Base-by-base conservation (phyloP, 306 rosid species). In the Castanea crenata region DNA sequence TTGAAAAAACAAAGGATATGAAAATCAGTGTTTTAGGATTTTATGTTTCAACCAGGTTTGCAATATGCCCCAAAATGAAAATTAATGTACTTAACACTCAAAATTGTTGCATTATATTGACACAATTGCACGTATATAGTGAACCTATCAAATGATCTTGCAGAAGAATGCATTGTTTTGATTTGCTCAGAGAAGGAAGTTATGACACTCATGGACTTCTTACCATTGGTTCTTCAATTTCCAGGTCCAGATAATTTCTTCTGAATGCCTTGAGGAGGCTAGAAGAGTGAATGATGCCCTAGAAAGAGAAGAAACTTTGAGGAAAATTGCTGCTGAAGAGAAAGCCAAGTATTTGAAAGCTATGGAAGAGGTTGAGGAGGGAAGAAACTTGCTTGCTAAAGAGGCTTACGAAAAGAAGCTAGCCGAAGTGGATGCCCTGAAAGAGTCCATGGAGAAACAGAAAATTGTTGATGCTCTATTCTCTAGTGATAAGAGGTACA, bases 391-490 rank as follows among this genome's bases (percentile, higher is more conserved):
- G 80, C 89, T 92, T 35, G 90, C 90, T 54, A 88, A 91, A 76
- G 99, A 92, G 80, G 88, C 94, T 63, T 91, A 90, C 70, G 97
- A 92, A 78, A 90, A 98, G 86, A 90, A 91, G 83, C 58, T 91
- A 29, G 97, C 99, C 4, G 96, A 95, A 81, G 84, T 88, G 79
- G 85, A 83, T 84, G 93, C 93, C 84, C 57, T 81, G 46, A 89
- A 71, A 87, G 97, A 91, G 82, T 90, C 91, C 62, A 51, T 86
- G 18, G 97, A 88, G 89, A 95, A 87, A 81, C 82, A 82, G 83
- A 90, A 90, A 83, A 83, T 90, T 55, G 84, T 95, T 23, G 94
- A 95, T 64, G 86, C 86, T 32, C 86, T 95, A 70, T 89, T 95
- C 87, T 75, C 85, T 34, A 81, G 74, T 67, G 99, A 95, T 84